Percentiles rank a stretch among this genome's conserved stretches.
phyloP scores from a whole-genome alignment of 2,329 filamentous ascomycete genomes.

The Colletotrichum spinosum region DNA sequence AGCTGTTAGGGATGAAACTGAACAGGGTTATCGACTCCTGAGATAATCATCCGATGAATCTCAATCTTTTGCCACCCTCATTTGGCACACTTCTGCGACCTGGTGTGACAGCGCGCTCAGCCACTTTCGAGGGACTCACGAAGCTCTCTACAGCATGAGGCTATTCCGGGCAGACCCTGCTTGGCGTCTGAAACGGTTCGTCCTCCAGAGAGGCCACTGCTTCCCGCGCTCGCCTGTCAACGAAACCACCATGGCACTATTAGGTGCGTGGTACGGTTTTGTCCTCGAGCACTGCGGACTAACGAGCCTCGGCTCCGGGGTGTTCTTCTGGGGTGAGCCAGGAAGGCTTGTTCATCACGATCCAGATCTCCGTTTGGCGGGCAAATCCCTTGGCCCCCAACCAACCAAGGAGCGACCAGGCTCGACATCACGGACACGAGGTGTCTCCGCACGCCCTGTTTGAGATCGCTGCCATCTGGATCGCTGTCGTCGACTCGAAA shows the following conservation, averaged over 20 bases:
- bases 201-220: conserved; percentile 8
- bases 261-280: no score
- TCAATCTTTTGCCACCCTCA: conserved; percentile 16
- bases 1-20: conserved; percentile 15
- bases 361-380: no score
- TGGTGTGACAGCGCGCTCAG: conserved; percentile 28
- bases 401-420: neutral
- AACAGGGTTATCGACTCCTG: conserved; percentile 20
- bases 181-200: conserved; percentile 26
- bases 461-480: conserved; percentile 4
- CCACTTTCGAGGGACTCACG: conserved; percentile 11
- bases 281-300: no score
- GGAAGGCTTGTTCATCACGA: no score
- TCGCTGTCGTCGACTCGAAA: neutral
- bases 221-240: conserved; percentile 11
- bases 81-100: conserved; percentile 34
- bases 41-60: conserved; percentile 30
- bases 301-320: no score
- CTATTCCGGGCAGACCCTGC: conserved; percentile 8
- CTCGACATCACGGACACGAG: neutral
- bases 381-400: neutral
- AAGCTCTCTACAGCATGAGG: conserved; percentile 17
- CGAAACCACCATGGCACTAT: no score
- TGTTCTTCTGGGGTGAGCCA: no score
- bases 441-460: conserved; percentile 15